Percentiles rank a stretch among this genome's conserved stretches.
Evolutionary conservation across 352 stramenopile genomes (phyloP).

Genomic region (Bremia lactucae): DNA sequence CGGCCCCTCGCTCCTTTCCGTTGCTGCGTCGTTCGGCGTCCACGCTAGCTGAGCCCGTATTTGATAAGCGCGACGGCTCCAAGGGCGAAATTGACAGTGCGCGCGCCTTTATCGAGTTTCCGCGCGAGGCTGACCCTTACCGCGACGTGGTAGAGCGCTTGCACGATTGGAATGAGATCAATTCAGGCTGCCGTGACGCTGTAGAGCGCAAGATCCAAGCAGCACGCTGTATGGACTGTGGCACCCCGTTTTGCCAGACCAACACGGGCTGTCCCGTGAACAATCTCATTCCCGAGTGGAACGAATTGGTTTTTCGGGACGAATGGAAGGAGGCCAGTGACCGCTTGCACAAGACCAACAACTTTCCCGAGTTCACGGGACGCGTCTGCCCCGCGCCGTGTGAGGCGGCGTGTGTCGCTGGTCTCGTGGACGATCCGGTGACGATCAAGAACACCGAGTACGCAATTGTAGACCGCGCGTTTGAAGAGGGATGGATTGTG

Average conservation of each 20-base stretch:
- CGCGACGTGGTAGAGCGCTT: constrained; percentile 87
- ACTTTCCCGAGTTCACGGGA: constrained; percentile 98
- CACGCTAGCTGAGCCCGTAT: constrained; percentile 21
- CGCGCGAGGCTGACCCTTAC: constrained; percentile 87
- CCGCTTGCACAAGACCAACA: constrained; percentile 96
- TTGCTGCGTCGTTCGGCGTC: constrained; percentile 16
- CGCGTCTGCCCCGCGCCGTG: constrained; percentile 95
- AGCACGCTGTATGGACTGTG: constrained; percentile 97
- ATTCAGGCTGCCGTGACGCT: constrained; percentile 83
- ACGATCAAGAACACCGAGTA: constrained; percentile 99
- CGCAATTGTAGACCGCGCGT: constrained; percentile 94
- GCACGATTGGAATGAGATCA: constrained; percentile 97
- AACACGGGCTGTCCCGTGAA: constrained; percentile 96
- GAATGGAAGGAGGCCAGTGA: constrained; percentile 95
- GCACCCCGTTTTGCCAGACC: constrained; percentile 97
- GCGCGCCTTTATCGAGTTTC: constrained; percentile 77
- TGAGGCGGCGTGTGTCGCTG: constrained; percentile 92
- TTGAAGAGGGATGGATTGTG: constrained; percentile 92
- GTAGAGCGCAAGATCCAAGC: constrained; percentile 89
- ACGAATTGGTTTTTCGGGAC: constrained; percentile 95
- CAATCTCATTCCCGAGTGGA: constrained; percentile 98
- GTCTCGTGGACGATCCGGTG: constrained; percentile 91
- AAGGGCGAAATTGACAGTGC: constrained; percentile 57
- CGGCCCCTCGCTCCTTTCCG: background rate
- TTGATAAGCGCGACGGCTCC: constrained; percentile 55